Base-by-base conservation (phyloP, 2,329 filamentous ascomycete species). In the Trichoderma sp. region DNA sequence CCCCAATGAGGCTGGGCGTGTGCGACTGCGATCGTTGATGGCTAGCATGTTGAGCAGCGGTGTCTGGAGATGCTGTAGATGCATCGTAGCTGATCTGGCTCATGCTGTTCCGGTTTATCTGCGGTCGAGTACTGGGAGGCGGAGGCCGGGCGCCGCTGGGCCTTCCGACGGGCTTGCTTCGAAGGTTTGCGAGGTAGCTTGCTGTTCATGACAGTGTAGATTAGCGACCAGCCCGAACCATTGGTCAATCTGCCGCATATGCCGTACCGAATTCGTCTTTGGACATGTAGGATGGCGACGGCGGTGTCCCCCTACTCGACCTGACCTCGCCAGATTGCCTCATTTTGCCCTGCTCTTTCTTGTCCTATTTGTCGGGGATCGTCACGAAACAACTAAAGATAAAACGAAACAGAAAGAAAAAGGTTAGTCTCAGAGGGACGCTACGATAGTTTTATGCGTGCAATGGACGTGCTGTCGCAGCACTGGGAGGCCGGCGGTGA, bases 91-190 rank as follows among this genome's bases (percentile, higher is more conserved):
- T 76, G 71, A 75, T 73, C 54, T 77, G 76, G 65, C 77, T 74
- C 55, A 73, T 72, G 69, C 73, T 77, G 66, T 72, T 69, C 58
- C 75, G 77, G 74, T 70, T 78, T 74, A 76, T 80, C 74, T 72
- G 74, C 73, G 72, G 74, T 64, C 77, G 77, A 73, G 68, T 79
- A 72, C 69, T 75, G 43, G 80, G 75, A 26, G 86, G 86, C 66
- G 85, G 85, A 70, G 91, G 91, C 72, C 91, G 85, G 60, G 91
- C 90, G 71, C 91, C 91, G 68, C 88, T 90, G 10, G 91, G 91
- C 68, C 91, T 86, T 43, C 86, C 83, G 68, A 88, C 83, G 63
- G 90, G 88, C 78, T 87, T 91, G 73, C 85, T 87, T 73, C 92
- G 89, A 43, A 95, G 85, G 73, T 90, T 87, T 73, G 89, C 84